Evolutionary conservation across 768 basidiomycete genomes (phyloP).

Genomic region (Clitopilus hobsonii): DNA sequence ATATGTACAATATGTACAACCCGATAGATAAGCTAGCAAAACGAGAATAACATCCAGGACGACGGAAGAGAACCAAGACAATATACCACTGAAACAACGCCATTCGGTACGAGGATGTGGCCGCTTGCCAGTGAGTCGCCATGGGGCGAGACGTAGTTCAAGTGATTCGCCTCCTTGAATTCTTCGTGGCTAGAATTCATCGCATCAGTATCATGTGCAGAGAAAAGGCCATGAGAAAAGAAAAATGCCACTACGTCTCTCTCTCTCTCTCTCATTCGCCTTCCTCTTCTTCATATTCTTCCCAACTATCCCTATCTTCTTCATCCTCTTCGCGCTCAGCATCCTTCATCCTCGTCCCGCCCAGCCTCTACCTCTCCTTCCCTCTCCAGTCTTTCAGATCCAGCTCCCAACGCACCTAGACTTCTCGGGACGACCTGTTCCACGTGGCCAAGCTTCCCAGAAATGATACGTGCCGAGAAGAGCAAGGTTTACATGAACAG

Average conservation of each 20-base stretch:
- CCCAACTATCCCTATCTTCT: no score
- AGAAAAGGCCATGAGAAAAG: background rate
- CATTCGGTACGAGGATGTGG: no score
- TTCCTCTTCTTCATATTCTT: constrained; percentile 7
- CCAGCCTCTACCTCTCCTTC: constrained; percentile 17
- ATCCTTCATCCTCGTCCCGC: constrained; percentile 7
- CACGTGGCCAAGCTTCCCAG: constrained; percentile 16
- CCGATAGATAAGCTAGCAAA: no score
- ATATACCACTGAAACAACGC: no score
- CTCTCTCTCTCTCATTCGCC: constrained; percentile 7
- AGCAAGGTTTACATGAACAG: constrained; percentile 58
- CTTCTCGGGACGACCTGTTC: constrained; percentile 16
- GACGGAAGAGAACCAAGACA: no score
- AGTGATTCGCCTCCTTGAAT: background rate
- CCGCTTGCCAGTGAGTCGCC: no score
- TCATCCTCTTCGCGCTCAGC: constrained; percentile 19
- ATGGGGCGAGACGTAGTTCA: no score
- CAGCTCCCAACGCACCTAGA: constrained; percentile 6
- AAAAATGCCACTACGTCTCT: no score
- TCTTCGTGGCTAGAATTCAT: background rate
- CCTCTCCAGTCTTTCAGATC: constrained; percentile 18
- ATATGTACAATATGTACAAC: no score
- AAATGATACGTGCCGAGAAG: constrained; percentile 39
- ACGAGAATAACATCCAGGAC: no score
- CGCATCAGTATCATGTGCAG: background rate